Base-by-base conservation (phyloP, 805 yeast species). In the Clavispora fructus region DNA sequence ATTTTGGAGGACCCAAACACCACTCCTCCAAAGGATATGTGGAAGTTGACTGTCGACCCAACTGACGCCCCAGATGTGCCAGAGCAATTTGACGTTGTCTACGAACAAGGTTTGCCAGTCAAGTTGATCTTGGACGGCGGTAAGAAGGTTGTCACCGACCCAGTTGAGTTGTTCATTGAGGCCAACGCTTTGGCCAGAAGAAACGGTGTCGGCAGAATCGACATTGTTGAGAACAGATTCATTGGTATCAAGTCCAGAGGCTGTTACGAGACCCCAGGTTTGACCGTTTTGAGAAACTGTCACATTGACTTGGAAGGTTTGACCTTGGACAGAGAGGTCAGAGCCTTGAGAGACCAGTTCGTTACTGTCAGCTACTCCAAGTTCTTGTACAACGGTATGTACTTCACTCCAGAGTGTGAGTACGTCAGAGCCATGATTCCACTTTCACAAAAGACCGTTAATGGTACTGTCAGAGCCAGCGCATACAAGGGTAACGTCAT, bases 21-120 rank as follows among this genome's bases (percentile, higher is more conserved):
- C 59, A 94, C 99, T 44, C 99, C 99, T 55, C 99, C 99, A 73
- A 92, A 91, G 77, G 99, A 94, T 70, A 94, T 94, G 99, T 94
- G 99, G 99, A 94, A 94, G 76, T 82, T 94, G 67, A 94, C 97
- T 38, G 88, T 86, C 50, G 99, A 92, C 71, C 98, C 99, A 61
- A 65, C 74, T 35, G 97, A 92, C 64, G 98, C 99, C 47, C 99
- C 99, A 62, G 83, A 87, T 52, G 74, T 74, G 42, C 98, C 98
- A 61, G 97, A 94, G 77, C 85, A 85, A 66, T 83, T 94, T 69
- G 72, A 86, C 19, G 82, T 94, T 51, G 82, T 77, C 49, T 94
- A 90, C 65, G 82, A 79, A 60, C 79, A 87, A 72, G 99, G 99
- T 69, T 68, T 86, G 53, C 99, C 99, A 44, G 78, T 75, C 48